Conservation (phyloP, 306 rosid genomes). For the Fragaria ananassa region DNA sequence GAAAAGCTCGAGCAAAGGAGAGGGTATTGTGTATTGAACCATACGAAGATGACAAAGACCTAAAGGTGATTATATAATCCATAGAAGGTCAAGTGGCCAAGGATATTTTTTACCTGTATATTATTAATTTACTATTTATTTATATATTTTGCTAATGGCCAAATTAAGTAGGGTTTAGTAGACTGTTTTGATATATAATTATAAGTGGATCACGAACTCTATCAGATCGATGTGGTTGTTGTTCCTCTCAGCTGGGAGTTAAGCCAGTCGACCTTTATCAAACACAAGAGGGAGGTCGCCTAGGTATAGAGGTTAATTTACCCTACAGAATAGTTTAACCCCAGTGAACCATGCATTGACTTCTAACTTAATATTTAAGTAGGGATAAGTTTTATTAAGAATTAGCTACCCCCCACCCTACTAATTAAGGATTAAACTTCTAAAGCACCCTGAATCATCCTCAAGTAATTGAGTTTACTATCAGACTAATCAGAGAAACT, state of each 20-base stretch:
- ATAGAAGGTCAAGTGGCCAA: neutral
- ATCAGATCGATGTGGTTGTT: neutral
- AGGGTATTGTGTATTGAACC: conserved; percentile 1
- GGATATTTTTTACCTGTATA: neutral
- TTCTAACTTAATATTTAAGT: neutral
- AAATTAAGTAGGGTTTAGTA: neutral
- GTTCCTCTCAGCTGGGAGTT: conserved; percentile 1
- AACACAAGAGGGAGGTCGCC: neutral
- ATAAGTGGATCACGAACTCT: neutral
- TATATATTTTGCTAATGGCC: neutral
- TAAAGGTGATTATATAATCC: neutral
- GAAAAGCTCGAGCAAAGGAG: neutral
- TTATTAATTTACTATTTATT: neutral
- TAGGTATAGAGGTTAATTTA: neutral
- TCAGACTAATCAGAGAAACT: too few species aligned
- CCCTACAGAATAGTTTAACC: neutral
- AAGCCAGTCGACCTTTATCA: neutral
- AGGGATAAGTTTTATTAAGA: neutral
- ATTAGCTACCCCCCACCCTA: neutral
- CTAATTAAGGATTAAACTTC: neutral
- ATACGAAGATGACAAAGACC: neutral
- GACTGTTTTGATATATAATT: too few species aligned
- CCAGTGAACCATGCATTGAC: conserved; percentile 8
- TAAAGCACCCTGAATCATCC: too few species aligned
- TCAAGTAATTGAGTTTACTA: too few species aligned